Conservation (phyloP, 768 basidiomycete genomes). For the Sistotremastrum suecicum region DNA sequence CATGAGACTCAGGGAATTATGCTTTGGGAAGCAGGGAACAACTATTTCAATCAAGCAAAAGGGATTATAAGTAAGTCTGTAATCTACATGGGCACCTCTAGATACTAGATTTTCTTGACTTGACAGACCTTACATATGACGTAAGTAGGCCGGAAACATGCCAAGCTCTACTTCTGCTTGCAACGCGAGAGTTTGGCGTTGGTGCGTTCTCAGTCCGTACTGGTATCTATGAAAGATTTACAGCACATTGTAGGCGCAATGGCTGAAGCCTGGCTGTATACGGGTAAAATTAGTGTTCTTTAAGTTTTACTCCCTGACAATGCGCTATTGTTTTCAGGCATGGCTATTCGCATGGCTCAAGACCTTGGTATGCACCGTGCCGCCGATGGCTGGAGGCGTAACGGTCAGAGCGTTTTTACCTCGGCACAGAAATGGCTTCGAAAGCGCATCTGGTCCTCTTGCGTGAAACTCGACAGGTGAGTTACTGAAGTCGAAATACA, state of each 20-base stretch:
- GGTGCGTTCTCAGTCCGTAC: conserved; percentile 4
- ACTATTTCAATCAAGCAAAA: conserved; percentile 11
- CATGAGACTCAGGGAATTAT: too few species aligned
- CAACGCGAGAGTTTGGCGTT: conserved; percentile 20
- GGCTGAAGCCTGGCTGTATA: conserved; percentile 17
- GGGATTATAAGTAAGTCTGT: conserved; percentile 10
- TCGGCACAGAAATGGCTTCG: conserved; percentile 4
- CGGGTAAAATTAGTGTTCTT: not conserved
- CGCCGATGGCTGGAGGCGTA: conserved; percentile 11
- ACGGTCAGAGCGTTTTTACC: conserved; percentile 4
- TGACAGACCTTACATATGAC: conserved; percentile 14
- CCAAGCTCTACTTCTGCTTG: conserved; percentile 19
- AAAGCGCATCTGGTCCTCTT: conserved; percentile 6
- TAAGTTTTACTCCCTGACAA: too few species aligned
- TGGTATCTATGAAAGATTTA: too few species aligned
- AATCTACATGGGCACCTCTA: not conserved
- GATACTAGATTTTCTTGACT: not conserved
- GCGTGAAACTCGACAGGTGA: conserved; percentile 6
- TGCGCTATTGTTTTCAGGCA: not conserved
- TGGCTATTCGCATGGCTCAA: conserved; percentile 9
- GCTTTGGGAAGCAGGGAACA: conserved; percentile 10
- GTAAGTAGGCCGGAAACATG: conserved; percentile 14
- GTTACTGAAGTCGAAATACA: not conserved
- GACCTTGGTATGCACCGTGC: conserved; percentile 14
- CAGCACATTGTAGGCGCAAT: conserved; percentile 5